Evolutionary conservation across 2,329 filamentous ascomycete species (phyloP), one percentile per base, ranked within the genome.

Genomic region (Paraphoma chrysanthemicola): DNA sequence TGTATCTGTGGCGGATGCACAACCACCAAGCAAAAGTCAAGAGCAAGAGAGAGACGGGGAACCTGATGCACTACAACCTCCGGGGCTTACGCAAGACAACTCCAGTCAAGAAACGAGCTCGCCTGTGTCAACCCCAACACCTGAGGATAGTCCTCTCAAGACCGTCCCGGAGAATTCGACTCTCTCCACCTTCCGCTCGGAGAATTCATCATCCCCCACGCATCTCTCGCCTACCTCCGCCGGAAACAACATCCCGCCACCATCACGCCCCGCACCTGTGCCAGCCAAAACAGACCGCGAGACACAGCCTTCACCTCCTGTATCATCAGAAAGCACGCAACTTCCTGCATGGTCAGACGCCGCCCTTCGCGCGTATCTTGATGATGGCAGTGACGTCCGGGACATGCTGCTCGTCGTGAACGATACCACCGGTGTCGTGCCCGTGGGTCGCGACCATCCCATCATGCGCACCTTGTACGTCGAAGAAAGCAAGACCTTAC

Each of bases 331-430:
- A 29, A 83, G 85, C 23, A 81, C 84, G 14, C 81, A 82, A 14
- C 83, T 85, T 17, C 84, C 88, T 28, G 86, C 88, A 0, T 99
- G 95, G 95, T 94, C 92, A 60, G 94, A 98, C 75, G 84, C 88
- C 53, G 91, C 88, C 67, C 85, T 99, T 29, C 88, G 92, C 57
- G 89, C 91, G 12, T 99, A 97, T 78, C 90, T 98, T 69, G 94
- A 98, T 64, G 92, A 95, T 65, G 88, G 92, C 58, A 88, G 89
- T 33, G 92, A 97, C 61, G 92, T 99, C 64, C 87, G 92, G 48
- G 94, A 99, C 73, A 85, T 98, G 73, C 84, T 98, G 49, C 85
- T 93, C 38, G 90, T 99, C 58, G 92, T 99, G 29, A 93, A 97
- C 72, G 93, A 98, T 78, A 97, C 93, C 75, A 90, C 88, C 12